These are phyloP conservation scores for Artemisia argyi DNA, from an alignment of 129 eudicot genomes.

Conservation along the genomic window DNA sequence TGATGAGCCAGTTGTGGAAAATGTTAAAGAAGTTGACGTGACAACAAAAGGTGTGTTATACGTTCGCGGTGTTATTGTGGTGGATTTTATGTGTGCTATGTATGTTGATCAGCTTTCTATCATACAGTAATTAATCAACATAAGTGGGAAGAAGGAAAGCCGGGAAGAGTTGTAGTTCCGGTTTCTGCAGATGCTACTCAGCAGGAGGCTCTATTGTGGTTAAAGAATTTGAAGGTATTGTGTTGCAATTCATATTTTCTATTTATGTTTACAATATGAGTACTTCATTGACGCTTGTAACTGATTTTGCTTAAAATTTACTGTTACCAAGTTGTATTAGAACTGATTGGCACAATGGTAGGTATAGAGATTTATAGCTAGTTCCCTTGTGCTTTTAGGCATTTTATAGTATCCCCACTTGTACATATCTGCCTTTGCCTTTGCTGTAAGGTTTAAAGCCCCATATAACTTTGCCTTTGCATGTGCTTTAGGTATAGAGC, in stretches of 20 bases:
- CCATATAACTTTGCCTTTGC: too few relatives aligned
- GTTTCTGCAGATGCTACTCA: slow-evolving; percentile 72
- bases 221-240: slow-evolving; percentile 88
- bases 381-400: too few relatives aligned
- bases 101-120: not conserved
- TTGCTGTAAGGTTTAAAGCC: too few relatives aligned
- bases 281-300: not conserved
- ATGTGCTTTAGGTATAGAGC: too few relatives aligned
- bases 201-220: slow-evolving; percentile 61
- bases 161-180: slow-evolving; percentile 55
- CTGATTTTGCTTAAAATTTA: too few relatives aligned
- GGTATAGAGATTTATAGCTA: too few relatives aligned
- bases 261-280: slow-evolving; percentile 5
- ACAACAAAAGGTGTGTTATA: slow-evolving; percentile 18
- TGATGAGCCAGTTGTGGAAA: slow-evolving; percentile 38
- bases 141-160: slow-evolving; percentile 41
- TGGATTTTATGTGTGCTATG: not conserved
- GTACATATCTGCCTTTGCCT: too few relatives aligned
- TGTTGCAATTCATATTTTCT: slow-evolving; percentile 18
- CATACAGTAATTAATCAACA: slow-evolving; percentile 30
- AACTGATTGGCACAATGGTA: too few relatives aligned
- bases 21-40: slow-evolving; percentile 31
- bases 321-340: not conserved
- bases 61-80: slow-evolving; percentile 4
- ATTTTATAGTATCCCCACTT: too few relatives aligned